A percentile compares a stretch with the other conserved stretches of the same genome.
Evolutionary conservation across 1,139 yeast species (phyloP).

Genomic region (Kodamaea arcana): DNA sequence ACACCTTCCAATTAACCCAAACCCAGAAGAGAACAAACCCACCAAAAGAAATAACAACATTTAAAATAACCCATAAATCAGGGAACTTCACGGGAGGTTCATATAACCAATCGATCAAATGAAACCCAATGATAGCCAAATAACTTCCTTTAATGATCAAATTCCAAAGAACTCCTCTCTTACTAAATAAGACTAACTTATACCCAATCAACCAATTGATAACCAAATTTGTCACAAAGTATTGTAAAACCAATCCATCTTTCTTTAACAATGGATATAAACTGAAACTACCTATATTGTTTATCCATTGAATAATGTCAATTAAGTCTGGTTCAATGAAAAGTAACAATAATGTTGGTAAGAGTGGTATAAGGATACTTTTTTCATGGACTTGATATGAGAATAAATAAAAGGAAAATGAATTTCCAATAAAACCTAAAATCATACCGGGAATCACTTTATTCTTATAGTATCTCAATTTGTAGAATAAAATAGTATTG

Average conservation of each 20-base stretch:
- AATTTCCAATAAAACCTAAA: constrained; percentile 78
- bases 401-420: constrained; percentile 85
- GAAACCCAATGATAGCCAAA: constrained; percentile 47
- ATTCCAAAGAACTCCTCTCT: constrained; percentile 48
- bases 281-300: constrained; percentile 79
- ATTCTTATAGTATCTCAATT: constrained; percentile 15
- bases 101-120: constrained; percentile 48
- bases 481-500: constrained; percentile 17
- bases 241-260: constrained; percentile 74
- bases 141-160: constrained; percentile 58
- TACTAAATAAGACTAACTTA: constrained; percentile 19
- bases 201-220: constrained; percentile 85
- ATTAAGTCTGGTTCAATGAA: constrained; percentile 55
- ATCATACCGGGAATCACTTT: constrained; percentile 21
- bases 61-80: constrained; percentile 80
- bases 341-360: constrained; percentile 73
- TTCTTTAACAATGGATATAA: constrained; percentile 81
- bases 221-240: constrained; percentile 52
- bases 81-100: constrained; percentile 64
- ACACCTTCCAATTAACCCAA: constrained; percentile 44
- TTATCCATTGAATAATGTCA: constrained; percentile 81
- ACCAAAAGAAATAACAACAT: constrained; percentile 68
- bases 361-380: constrained; percentile 73
- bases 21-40: constrained; percentile 75
- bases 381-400: constrained; percentile 97